Evolutionary conservation across 2,329 filamentous ascomycete genomes (phyloP).

Genomic region (Botryotinia calthae): DNA sequence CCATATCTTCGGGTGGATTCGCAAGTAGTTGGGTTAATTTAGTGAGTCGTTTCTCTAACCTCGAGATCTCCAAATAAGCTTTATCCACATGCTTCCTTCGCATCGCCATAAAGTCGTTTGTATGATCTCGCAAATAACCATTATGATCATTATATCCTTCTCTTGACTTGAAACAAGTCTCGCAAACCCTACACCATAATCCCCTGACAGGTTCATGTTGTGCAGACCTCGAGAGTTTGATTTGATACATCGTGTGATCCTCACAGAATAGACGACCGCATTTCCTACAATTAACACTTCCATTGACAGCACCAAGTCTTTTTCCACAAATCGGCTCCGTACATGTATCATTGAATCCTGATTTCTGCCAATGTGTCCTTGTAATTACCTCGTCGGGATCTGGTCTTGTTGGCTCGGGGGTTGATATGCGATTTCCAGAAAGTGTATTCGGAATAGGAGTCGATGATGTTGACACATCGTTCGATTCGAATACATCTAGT

Average conservation of each 20-base stretch:
- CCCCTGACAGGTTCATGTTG: slow-evolving; percentile 86
- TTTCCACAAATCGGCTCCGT: slow-evolving; percentile 85
- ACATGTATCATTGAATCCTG: slow-evolving; percentile 72
- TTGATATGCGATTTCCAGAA: slow-evolving; percentile 39
- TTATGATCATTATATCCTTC: slow-evolving; percentile 92
- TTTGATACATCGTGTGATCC: slow-evolving; percentile 98
- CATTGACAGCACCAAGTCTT: slow-evolving; percentile 73
- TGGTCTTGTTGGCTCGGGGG: slow-evolving; percentile 35
- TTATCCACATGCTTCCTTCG: slow-evolving; percentile 78
- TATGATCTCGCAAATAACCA: slow-evolving; percentile 70
- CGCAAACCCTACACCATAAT: slow-evolving; percentile 91
- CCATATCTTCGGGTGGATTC: slow-evolving; percentile 67
- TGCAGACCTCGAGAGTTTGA: slow-evolving; percentile 89
- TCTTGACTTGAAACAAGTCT: slow-evolving; percentile 98
- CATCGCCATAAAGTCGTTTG: slow-evolving; percentile 64
- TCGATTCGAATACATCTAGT: slow-evolving; percentile 72
- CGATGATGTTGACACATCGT: slow-evolving; percentile 52
- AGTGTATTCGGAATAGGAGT: slow-evolving; percentile 37
- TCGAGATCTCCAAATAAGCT: slow-evolving; percentile 80
- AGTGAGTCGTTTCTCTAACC: slow-evolving; percentile 87
- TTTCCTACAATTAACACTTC: slow-evolving; percentile 87
- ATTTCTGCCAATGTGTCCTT: slow-evolving; percentile 82
- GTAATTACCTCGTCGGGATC: slow-evolving; percentile 92
- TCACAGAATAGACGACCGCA: slow-evolving; percentile 95
- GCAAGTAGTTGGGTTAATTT: slow-evolving; percentile 83